A percentile compares a stretch with the other conserved stretches of the same genome.
These are phyloP conservation scores for Dillenia suffruticosa DNA, from an alignment of 164 flowering plant genomes.

Conservation along the genomic window DNA sequence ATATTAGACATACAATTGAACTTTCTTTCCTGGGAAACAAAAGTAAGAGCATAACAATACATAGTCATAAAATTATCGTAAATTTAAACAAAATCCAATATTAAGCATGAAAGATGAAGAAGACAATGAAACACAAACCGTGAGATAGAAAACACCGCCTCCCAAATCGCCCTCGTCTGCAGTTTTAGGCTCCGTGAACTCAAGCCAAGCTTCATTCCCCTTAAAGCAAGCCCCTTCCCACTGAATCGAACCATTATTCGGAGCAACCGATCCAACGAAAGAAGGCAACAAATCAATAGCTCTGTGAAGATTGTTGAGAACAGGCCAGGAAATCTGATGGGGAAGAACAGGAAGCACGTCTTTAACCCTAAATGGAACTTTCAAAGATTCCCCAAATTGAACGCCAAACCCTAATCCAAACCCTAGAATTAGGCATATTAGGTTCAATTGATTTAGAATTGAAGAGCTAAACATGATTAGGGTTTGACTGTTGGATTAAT, in stretches of 20 bases:
- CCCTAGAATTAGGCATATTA: slow-evolving; percentile 12
- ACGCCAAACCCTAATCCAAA: slow-evolving; percentile 33
- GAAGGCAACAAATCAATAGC: slow-evolving; percentile 85
- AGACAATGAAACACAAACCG: slow-evolving; percentile 32
- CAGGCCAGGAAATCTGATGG: slow-evolving; percentile 89
- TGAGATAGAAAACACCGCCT: slow-evolving; percentile 71
- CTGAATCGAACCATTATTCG: slow-evolving; percentile 45
- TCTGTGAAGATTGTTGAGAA: slow-evolving; percentile 71
- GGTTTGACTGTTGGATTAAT: too few relatives aligned
- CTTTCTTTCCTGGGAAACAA: too few relatives aligned
- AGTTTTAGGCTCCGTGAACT: slow-evolving; percentile 38
- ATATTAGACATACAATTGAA: too few relatives aligned
- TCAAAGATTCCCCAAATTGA: slow-evolving; percentile 38
- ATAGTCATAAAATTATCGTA: too few relatives aligned
- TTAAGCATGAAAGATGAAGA: background rate
- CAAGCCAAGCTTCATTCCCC: slow-evolving; percentile 65
- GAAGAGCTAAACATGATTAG: too few relatives aligned
- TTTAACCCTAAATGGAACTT: slow-evolving; percentile 67
- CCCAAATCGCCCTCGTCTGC: slow-evolving; percentile 52
- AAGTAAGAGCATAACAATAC: too few relatives aligned
- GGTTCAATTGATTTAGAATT: too few relatives aligned
- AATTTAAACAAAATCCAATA: too few relatives aligned
- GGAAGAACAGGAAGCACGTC: slow-evolving; percentile 93
- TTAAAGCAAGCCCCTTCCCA: slow-evolving; percentile 97
- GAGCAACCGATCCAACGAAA: slow-evolving; percentile 79